Base-by-base conservation (phyloP, 2,329 filamentous ascomycete genomes). In the Hypoxylon sp. region DNA sequence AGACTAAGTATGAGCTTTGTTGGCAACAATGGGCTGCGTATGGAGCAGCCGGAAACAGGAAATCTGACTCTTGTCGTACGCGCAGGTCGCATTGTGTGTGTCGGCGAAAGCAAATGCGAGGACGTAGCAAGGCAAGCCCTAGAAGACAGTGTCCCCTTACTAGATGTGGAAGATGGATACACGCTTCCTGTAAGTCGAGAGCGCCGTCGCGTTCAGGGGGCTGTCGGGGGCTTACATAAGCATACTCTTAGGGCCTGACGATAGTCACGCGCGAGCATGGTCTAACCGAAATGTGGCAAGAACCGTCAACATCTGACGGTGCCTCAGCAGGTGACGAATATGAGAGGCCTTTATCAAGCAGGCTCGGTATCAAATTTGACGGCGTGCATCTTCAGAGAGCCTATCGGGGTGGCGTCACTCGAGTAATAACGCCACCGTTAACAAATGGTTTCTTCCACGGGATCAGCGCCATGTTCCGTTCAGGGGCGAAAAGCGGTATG, bases 371-470 rank as follows among this genome's bases (percentile, higher is more conserved):
- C 29, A 70, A 68, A 32, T 70, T 70, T 37, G 68, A 64, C 14
- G 68, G 68, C 23, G 56, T 68, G 41, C 68, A 70, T 55, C 19
- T 70, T 5, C 56, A 59, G n/a, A 68, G 68, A 21, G 46, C 65
- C 21, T 59, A 70, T 27, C 56, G 57, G 4, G 39, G 53, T 21
- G 68, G 68, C 4, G 63, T 70, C 32, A 67, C 68, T 27, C 68
- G 65, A 27, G 61, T 69, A 11, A 56, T 70, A 50, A 70, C 68
- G 19, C 65, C 68, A 11, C 68, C 68, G 12, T 34, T 67, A 3
- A 66, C 68, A 3, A 41, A 51, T 12, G 68, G 68, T 6, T 70
- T 68, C 48, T 67, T 70, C 37, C 68, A 70, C 16, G 68, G 68
- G 0, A 68, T 67, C 8, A 70, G 68, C 34, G 19, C 65, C 14